Conservation (phyloP, 148 eudicot species). For the Amaranthus hypochondriacus region DNA sequence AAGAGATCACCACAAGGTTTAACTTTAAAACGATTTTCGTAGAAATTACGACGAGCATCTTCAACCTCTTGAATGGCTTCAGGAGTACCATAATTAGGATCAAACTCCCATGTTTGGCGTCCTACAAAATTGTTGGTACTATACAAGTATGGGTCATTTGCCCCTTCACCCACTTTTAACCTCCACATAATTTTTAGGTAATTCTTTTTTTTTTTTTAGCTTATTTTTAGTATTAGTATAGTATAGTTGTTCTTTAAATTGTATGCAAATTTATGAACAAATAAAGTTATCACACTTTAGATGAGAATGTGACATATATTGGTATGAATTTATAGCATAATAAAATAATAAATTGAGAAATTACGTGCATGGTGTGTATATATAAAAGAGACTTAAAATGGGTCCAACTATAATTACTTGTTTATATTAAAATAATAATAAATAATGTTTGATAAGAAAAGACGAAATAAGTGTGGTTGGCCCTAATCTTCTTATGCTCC, state of each 20-base stretch:
- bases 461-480: neutral
- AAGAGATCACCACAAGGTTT: conserved; percentile 41
- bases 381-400: neutral
- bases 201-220: too few species aligned
- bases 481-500: neutral
- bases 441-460: neutral
- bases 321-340: neutral
- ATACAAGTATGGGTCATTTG: conserved; percentile 28
- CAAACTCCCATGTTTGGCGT: conserved; percentile 51
- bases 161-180: conserved; percentile 39
- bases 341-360: neutral
- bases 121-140: conserved; percentile 44
- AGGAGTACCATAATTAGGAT: conserved; percentile 37
- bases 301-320: neutral
- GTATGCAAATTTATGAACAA: neutral
- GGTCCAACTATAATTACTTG: too few species aligned
- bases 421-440: too few species aligned
- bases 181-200: conserved; percentile 42
- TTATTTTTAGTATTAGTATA: neutral
- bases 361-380: neutral
- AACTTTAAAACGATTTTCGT: conserved; percentile 22
- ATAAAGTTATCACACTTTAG: neutral
- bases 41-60: conserved; percentile 32
- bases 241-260: neutral
- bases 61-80: conserved; percentile 42